Percentiles rank a stretch among this genome's conserved stretches.
Conservation (phyloP, 1,284 basidiomycete genomes). For the Malassezia dermatis region DNA sequence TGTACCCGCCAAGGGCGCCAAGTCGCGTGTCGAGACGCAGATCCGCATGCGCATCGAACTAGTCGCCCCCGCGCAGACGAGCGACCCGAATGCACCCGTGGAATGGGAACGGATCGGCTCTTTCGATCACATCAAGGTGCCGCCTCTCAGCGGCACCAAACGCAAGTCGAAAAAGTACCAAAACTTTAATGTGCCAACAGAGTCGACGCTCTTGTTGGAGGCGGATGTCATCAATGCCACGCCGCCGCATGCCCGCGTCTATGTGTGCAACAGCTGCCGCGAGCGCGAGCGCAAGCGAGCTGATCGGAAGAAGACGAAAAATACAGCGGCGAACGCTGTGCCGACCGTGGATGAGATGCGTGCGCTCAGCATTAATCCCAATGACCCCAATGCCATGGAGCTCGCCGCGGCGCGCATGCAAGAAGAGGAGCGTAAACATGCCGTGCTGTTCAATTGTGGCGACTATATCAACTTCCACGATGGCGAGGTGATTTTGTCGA, state of each 20-base stretch:
- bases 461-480: slow-evolving; percentile 79
- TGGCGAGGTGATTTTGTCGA: slow-evolving; percentile 77
- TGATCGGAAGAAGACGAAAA: slow-evolving; percentile 34
- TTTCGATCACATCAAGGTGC: slow-evolving; percentile 45
- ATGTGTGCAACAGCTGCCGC: slow-evolving; percentile 59
- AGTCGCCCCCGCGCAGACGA: slow-evolving; percentile 48
- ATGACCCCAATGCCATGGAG: slow-evolving; percentile 27
- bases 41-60: slow-evolving; percentile 45
- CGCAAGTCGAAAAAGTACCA: slow-evolving; percentile 63
- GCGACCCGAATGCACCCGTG: slow-evolving; percentile 13
- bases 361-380: slow-evolving; percentile 34
- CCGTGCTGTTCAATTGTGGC: slow-evolving; percentile 70
- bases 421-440: slow-evolving; percentile 44
- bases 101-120: slow-evolving; percentile 42
- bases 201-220: slow-evolving; percentile 46
- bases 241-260: slow-evolving; percentile 60
- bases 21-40: slow-evolving; percentile 81
- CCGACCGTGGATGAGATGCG: slow-evolving; percentile 39
- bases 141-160: slow-evolving; percentile 45
- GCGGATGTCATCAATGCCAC: slow-evolving; percentile 55
- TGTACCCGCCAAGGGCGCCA: slow-evolving; percentile 72
- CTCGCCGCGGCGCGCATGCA: slow-evolving; percentile 28
- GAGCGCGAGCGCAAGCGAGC: slow-evolving; percentile 54
- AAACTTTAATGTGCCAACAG: slow-evolving; percentile 32
- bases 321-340: slow-evolving; percentile 15